Conservation (phyloP, 179 eudicot genomes). For the Amaranthus tricolor region DNA sequence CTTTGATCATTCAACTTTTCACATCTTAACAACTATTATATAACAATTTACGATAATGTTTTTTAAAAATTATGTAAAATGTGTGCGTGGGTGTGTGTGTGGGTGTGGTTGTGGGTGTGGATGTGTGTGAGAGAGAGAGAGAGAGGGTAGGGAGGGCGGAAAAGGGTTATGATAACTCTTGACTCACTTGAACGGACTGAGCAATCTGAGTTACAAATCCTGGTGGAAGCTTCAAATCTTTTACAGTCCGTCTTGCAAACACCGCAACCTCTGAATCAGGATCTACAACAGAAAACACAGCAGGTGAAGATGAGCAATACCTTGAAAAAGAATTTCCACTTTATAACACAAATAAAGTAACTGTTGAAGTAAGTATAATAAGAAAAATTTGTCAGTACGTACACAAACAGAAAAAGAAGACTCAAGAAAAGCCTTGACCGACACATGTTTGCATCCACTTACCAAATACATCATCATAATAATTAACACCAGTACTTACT, state of each 20-base stretch:
- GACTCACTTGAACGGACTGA: conserved; percentile 83
- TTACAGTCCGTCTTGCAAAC: conserved; percentile 83
- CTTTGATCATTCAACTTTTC: background rate
- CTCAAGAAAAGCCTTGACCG: background rate
- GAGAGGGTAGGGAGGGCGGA: background rate
- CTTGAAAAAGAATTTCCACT: background rate
- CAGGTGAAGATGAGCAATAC: background rate
- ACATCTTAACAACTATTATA: background rate
- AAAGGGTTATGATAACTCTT: background rate
- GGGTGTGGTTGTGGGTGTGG: too few species aligned
- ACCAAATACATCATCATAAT: background rate
- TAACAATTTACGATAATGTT: too few species aligned
- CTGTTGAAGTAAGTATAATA: background rate
- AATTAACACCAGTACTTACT: background rate
- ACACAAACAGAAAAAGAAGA: background rate
- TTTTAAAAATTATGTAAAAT: too few species aligned
- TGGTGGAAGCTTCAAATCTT: conserved; percentile 92
- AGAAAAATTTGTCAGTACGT: background rate
- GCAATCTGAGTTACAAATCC: conserved; percentile 83
- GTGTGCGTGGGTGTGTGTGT: too few species aligned
- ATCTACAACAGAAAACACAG: conserved; percentile 38
- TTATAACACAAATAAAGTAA: background rate
- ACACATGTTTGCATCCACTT: background rate
- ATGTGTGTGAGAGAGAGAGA: background rate
- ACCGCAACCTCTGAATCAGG: conserved; percentile 77